phyloP scores from a whole-genome alignment of 2,329 filamentous ascomycete species.

The Xylogone sp. region DNA sequence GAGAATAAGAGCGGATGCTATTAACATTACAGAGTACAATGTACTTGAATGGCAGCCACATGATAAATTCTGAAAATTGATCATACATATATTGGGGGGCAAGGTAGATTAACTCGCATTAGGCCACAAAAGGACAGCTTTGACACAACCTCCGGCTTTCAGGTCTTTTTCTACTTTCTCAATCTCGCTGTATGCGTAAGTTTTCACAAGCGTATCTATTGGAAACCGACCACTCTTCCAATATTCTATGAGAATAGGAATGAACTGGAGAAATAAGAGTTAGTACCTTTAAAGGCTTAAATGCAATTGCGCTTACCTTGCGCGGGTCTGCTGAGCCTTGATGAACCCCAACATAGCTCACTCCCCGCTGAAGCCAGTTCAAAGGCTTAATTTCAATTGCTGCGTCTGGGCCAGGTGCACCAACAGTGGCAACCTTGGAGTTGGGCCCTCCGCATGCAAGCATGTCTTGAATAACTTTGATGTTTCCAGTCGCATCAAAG shows the following conservation, averaged over 20 bases:
- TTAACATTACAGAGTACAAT: no score
- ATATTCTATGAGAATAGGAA: not conserved
- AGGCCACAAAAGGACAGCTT: slow-evolving; percentile 1
- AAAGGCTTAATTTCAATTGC: slow-evolving; percentile 1
- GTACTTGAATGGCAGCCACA: no score
- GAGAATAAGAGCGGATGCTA: no score
- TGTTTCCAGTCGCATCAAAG: slow-evolving; percentile 1
- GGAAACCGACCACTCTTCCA: not conserved
- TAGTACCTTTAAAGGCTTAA: not conserved
- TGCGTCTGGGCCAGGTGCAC: not conserved
- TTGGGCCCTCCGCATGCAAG: not conserved
- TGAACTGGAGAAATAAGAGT: slow-evolving; percentile 3
- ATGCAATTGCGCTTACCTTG: not conserved
- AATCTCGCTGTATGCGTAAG: not conserved
- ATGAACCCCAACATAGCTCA: not conserved
- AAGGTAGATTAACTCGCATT: no score
- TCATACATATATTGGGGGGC: no score
- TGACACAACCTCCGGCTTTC: not conserved
- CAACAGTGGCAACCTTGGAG: slow-evolving; percentile 1
- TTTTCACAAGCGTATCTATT: slow-evolving; percentile 1
- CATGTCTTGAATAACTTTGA: slow-evolving; percentile 2
- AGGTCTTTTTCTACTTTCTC: slow-evolving; percentile 3
- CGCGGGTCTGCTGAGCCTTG: slow-evolving; percentile 1
- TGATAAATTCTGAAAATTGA: no score
- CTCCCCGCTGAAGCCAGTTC: not conserved